These are phyloP conservation scores for Monosporascus ibericus DNA, from an alignment of 2,329 filamentous ascomycete genomes.

Conservation along the genomic window DNA sequence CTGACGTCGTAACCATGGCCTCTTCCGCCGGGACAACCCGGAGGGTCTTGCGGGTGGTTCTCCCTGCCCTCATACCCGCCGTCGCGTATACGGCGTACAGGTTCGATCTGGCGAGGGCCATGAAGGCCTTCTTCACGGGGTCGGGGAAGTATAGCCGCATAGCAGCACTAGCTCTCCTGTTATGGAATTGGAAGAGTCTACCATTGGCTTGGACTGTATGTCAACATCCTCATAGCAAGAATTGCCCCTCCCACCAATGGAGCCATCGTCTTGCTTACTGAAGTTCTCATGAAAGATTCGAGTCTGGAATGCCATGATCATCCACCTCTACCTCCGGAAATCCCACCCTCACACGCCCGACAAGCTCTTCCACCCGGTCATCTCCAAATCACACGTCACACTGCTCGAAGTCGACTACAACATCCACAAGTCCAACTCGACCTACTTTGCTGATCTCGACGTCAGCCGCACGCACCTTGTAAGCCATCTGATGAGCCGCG, in stretches of 20 bases:
- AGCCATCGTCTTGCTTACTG: background rate
- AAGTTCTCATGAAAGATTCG: conserved; percentile 40
- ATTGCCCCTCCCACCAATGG: too few relatives aligned
- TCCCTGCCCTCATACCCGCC: conserved; percentile 37
- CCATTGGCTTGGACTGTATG: conserved; percentile 72
- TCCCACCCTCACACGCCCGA: conserved; percentile 46
- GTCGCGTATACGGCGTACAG: conserved; percentile 42
- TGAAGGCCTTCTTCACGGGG: conserved; percentile 44
- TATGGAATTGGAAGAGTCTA: conserved; percentile 67
- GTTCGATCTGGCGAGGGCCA: conserved; percentile 33
- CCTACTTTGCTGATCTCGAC: conserved; percentile 84
- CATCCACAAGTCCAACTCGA: conserved; percentile 75
- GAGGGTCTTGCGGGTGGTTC: conserved; percentile 14
- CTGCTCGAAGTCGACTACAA: conserved; percentile 82
- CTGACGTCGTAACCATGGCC: conserved; percentile 16
- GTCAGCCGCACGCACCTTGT: conserved; percentile 76
- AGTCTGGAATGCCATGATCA: conserved; percentile 50
- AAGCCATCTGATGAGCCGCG: conserved; percentile 57
- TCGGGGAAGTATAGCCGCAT: conserved; percentile 49
- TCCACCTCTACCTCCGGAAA: conserved; percentile 46
- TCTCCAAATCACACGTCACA: conserved; percentile 60
- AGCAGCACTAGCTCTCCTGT: conserved; percentile 46
- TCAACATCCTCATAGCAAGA: conserved; percentile 3
- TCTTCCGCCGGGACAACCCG: conserved; percentile 17
- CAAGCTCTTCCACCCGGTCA: conserved; percentile 67